Base-by-base conservation (phyloP, 345 rosid species). In the Euphorbia pulcherrima region DNA sequence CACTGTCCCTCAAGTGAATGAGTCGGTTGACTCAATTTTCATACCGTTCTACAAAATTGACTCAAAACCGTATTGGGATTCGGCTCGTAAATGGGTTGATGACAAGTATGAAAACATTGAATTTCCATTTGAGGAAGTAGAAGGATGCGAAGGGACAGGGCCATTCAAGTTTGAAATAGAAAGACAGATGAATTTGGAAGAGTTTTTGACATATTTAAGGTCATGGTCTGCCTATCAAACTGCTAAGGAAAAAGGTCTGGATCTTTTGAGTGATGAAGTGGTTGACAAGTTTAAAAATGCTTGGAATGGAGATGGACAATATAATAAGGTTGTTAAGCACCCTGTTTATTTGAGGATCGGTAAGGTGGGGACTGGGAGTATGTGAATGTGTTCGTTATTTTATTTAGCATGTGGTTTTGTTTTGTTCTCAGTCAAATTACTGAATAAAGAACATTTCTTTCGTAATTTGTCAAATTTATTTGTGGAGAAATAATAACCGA, bases 311-410 rank as follows among this genome's bases (percentile, higher is more conserved):
- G 84, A 83, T 62, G 84, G 85, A 0, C 17, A 54, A 0, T 68
- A 39, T 14, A 60, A 47, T 37, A 89, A 92, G 64, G 18, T 28
- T 30, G 86, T 86, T 66, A 82, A 54, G 69, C 86, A 56, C 68
- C 96, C 94, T 14, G 74, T 92, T 76, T 70, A 80, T 72, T 62
- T 89, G 70, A 82, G 77, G 89, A 87, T 85, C 39, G 97, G 97
- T 2, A 83, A 47, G 74, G 86, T 80, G 10, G 92, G 89, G 40
- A 47, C 46, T 18, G 92, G 89, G 40, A 47, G 47, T 18, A 1
- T 47, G 20, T 46, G 10, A 64, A 21, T 44, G n/a, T n/a, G n/a
- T n/a, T n/a, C n/a, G 0, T 44, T 14, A 44, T 44, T 44, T 44
- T 9, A n/a, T 8, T 8, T 44, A 33, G 37, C 7, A n/a, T 44